These are phyloP conservation scores for Grosmannia clavigera DNA, from an alignment of 2,329 filamentous ascomycete species.

Conservation along the genomic window DNA sequence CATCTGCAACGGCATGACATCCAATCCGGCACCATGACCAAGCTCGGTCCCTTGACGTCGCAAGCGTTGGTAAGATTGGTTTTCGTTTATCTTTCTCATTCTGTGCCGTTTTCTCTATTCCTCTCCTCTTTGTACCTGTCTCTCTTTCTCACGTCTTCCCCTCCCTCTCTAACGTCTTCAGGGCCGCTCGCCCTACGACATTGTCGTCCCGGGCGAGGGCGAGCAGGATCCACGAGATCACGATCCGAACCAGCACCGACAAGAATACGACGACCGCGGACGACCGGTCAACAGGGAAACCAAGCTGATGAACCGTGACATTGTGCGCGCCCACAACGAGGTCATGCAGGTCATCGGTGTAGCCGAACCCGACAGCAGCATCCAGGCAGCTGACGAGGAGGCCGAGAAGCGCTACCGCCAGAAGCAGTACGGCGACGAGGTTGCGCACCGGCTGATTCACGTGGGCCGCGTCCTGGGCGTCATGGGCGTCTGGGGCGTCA, in stretches of 20 bases:
- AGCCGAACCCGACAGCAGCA: conserved; percentile 41
- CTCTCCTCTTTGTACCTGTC: neutral
- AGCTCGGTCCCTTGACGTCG: conserved; percentile 43
- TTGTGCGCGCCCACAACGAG: conserved; percentile 49
- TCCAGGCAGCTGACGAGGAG: conserved; percentile 21
- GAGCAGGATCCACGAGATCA: conserved; percentile 24
- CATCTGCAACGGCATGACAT: neutral
- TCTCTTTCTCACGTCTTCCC: neutral
- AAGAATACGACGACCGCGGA: conserved; percentile 42
- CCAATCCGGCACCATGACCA: conserved; percentile 29
- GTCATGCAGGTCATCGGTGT: conserved; percentile 52
- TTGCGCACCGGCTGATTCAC: conserved; percentile 28
- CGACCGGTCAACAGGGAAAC: conserved; percentile 43
- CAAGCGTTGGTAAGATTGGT: conserved; percentile 36
- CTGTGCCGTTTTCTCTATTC: neutral
- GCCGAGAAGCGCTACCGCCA: conserved; percentile 30
- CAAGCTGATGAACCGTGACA: conserved; percentile 40
- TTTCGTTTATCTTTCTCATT: too few species aligned
- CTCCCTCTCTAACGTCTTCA: conserved; percentile 15
- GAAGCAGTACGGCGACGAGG: conserved; percentile 32
- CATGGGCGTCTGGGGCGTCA: conserved; percentile 36
- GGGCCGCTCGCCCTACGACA: conserved; percentile 50
- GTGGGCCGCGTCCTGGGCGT: conserved; percentile 26
- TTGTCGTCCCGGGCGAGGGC: conserved; percentile 38
- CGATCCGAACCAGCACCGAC: conserved; percentile 26